Conservation (phyloP, 2,329 filamentous ascomycete genomes). For the Helotiales sp. region DNA sequence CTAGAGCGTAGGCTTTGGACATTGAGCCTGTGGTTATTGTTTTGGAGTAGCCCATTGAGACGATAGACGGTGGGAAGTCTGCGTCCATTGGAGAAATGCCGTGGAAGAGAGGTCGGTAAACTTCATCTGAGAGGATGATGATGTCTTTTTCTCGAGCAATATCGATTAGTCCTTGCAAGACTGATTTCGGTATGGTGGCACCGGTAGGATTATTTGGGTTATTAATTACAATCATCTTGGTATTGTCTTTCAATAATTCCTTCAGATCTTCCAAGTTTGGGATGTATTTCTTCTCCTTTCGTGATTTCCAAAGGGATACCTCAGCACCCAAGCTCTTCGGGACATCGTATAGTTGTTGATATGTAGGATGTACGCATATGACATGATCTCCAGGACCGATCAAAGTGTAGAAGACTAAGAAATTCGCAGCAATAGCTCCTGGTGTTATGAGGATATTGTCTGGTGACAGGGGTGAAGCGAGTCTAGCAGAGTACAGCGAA, state of each 20-base stretch:
- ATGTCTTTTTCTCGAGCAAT: slow-evolving; percentile 64
- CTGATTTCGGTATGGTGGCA: slow-evolving; percentile 61
- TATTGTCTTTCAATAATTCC: slow-evolving; percentile 63
- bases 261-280: slow-evolving; percentile 68
- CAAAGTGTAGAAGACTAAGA: slow-evolving; percentile 73
- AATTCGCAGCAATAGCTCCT: slow-evolving; percentile 84
- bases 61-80: slow-evolving; percentile 64
- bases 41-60: slow-evolving; percentile 71
- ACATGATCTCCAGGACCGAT: slow-evolving; percentile 77
- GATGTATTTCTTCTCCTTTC: slow-evolving; percentile 62
- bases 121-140: slow-evolving; percentile 74
- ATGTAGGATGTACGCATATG: slow-evolving; percentile 83
- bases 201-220: slow-evolving; percentile 87
- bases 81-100: slow-evolving; percentile 30
- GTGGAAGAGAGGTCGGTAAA: slow-evolving; percentile 83
- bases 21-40: slow-evolving; percentile 76
- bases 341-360: slow-evolving; percentile 79
- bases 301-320: slow-evolving; percentile 74
- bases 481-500: slow-evolving; percentile 60
- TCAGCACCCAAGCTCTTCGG: slow-evolving; percentile 74
- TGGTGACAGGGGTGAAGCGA: slow-evolving; percentile 44
- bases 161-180: slow-evolving; percentile 61
- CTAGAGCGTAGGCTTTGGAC: slow-evolving; percentile 82
- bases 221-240: slow-evolving; percentile 69
- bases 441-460: slow-evolving; percentile 75